Conservation (phyloP, 352 stramenopile genomes). For the Phytophthora pisi region DNA sequence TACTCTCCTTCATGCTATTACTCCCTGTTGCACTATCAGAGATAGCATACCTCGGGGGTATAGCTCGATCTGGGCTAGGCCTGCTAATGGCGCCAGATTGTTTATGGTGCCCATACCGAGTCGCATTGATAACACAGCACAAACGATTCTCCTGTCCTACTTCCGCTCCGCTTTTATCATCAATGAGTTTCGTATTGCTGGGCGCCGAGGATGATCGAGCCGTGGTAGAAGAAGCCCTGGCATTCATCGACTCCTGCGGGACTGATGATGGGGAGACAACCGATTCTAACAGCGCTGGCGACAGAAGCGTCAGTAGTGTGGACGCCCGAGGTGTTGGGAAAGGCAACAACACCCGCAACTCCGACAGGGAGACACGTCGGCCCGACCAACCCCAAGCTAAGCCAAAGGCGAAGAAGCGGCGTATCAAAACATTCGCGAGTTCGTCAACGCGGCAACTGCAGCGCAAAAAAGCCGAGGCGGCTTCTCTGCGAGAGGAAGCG, state of each 20-base stretch:
- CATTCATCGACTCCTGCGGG: slow-evolving; percentile 26
- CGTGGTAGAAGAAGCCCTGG: slow-evolving; percentile 20
- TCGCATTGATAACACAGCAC: too few species aligned
- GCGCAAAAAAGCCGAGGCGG: slow-evolving; percentile 17
- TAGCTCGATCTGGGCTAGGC: too few species aligned
- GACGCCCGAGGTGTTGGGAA: neutral
- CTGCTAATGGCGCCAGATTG: too few species aligned
- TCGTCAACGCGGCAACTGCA: slow-evolving; percentile 29
- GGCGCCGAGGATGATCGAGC: slow-evolving; percentile 2
- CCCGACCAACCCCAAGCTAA: neutral
- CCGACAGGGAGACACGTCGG: neutral
- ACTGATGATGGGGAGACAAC: neutral
- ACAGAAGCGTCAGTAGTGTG: neutral
- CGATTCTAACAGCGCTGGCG: neutral
- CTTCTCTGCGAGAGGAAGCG: slow-evolving; percentile 11
- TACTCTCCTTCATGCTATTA: too few species aligned
- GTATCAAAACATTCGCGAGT: slow-evolving; percentile 25
- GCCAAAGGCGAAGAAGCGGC: slow-evolving; percentile 18
- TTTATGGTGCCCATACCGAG: too few species aligned
- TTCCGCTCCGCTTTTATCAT: too few species aligned
- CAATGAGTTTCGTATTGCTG: slow-evolving; percentile 25
- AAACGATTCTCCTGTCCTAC: too few species aligned
- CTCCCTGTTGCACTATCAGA: too few species aligned
- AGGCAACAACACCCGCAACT: neutral
- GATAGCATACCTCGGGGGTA: too few species aligned